Conservation (phyloP, 768 basidiomycete genomes). For the Boletus subparvulus region DNA sequence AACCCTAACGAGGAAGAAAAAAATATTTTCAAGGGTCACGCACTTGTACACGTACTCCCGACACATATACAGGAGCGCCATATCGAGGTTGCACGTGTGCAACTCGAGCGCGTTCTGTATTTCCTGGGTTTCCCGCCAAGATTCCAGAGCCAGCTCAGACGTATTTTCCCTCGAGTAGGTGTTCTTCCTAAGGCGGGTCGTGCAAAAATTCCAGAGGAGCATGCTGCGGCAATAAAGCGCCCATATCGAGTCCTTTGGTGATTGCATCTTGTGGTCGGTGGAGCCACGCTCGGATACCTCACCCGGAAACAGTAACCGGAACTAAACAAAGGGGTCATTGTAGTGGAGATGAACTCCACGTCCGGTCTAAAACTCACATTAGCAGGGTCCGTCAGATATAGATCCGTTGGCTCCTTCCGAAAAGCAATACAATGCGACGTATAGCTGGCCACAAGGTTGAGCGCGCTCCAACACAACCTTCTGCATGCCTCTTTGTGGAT, state of each 20-base stretch:
- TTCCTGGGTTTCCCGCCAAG: slow-evolving; percentile 63
- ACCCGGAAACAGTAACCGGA: slow-evolving; percentile 67
- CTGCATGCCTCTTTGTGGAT: slow-evolving; percentile 68
- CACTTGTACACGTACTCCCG: slow-evolving; percentile 77
- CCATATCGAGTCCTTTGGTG: slow-evolving; percentile 78
- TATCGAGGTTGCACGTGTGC: slow-evolving; percentile 72
- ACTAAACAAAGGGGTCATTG: slow-evolving; percentile 16
- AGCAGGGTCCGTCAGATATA: slow-evolving; percentile 61
- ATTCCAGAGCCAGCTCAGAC: slow-evolving; percentile 57
- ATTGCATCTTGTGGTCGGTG: slow-evolving; percentile 42
- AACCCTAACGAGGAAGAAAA: slow-evolving; percentile 7
- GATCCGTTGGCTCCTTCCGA: slow-evolving; percentile 53
- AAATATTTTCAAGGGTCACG: slow-evolving; percentile 27
- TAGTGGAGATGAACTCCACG: slow-evolving; percentile 9
- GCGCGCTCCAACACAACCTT: slow-evolving; percentile 74
- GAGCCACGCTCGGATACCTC: slow-evolving; percentile 58
- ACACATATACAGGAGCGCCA: slow-evolving; percentile 61
- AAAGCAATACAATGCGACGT: slow-evolving; percentile 69
- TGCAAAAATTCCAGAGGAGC: slow-evolving; percentile 75
- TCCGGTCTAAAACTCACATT: slow-evolving; percentile 50
- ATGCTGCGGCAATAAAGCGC: slow-evolving; percentile 79
- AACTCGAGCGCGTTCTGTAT: slow-evolving; percentile 66
- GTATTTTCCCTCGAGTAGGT: slow-evolving; percentile 48
- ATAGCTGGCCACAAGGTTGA: slow-evolving; percentile 66
- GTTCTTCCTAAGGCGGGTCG: slow-evolving; percentile 47